phyloP scores from a whole-genome alignment of 1,284 basidiomycete species.

The Leccinum variabile region DNA sequence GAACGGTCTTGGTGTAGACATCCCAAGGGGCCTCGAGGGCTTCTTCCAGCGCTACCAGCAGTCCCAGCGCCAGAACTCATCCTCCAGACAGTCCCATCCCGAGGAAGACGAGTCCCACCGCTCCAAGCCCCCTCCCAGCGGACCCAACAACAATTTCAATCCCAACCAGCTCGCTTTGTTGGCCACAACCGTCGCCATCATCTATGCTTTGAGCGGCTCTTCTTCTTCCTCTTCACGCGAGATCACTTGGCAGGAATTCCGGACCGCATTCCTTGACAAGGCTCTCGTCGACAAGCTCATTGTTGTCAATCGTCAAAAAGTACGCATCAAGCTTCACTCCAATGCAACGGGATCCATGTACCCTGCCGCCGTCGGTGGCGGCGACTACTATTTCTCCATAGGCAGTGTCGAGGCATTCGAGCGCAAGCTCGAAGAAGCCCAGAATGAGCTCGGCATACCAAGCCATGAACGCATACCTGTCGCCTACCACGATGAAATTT shows the following conservation, averaged over 20 bases:
- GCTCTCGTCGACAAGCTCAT: constrained; percentile 94
- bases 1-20: constrained; percentile 21
- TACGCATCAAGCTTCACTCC: constrained; percentile 84
- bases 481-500: constrained; percentile 94
- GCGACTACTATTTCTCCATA: constrained; percentile 93
- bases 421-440: constrained; percentile 90
- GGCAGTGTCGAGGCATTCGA: constrained; percentile 98
- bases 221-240: constrained; percentile 69
- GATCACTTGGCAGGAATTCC: constrained; percentile 99
- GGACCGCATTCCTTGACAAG: constrained; percentile 93
- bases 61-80: constrained; percentile 40
- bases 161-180: constrained; percentile 62
- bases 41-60: constrained; percentile 78
- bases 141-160: constrained; percentile 48
- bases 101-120: constrained; percentile 41
- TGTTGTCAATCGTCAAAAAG: constrained; percentile 90
- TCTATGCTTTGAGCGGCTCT: constrained; percentile 69
- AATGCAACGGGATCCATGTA: constrained; percentile 81
- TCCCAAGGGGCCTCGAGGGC: constrained; percentile 65
- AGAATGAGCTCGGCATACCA: constrained; percentile 90
- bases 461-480: constrained; percentile 94
- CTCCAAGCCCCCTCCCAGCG: constrained; percentile 46
- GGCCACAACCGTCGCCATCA: constrained; percentile 58
- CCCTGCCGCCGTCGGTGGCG: constrained; percentile 49
- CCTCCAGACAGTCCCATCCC: constrained; percentile 33